Base-by-base conservation (phyloP, 106 monocot genomes). In the Acorus calamus region DNA sequence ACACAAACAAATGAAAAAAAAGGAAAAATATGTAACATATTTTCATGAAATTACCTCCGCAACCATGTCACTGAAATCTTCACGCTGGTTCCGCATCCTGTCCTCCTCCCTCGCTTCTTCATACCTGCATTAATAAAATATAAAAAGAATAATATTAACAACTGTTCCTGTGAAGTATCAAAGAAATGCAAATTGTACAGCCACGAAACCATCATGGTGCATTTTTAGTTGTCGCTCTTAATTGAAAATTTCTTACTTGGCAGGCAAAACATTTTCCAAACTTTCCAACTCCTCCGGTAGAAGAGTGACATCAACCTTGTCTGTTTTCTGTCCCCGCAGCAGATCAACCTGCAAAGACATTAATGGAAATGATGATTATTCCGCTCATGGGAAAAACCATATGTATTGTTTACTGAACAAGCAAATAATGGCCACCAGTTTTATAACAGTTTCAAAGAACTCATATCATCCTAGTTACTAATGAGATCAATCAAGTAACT, bases 51-150 rank as follows among this genome's bases (percentile, higher is more conserved):
- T 55, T 28, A 91, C 96, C 96, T 98, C 98, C 13, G 98, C 98
- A 68, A 98, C 98, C 88, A 98, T 85, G 66, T 98, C 98, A 10
- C 98, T 98, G 77, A 98, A 98, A 58, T 98, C 98, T 64, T 98
- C 92, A 65, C 92, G 92, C 72, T 98, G 91, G 66, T 98, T 92
- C 59, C 98, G 88, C 41, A 88, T 64, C 67, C 92, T 98, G 73
- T 92, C 98, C 54, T 92, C 98, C 59, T 98, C 98, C 51, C 98
- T 64, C 58, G 98, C 98, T 81, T 98, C 98, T 66, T 88, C 92
- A 7, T 98, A 98, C 71, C 98, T 98, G 72, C 14, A 7, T 12
- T 41, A 69, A 8, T 8, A 80, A 45, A 11, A 13, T 47, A 56
- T 48, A 7, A 13, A 63, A 11, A 75, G 8, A 55, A 5, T 11